Conservation (phyloP, 371 early-diverging fungal genomes). For the Mortierella sp. region DNA sequence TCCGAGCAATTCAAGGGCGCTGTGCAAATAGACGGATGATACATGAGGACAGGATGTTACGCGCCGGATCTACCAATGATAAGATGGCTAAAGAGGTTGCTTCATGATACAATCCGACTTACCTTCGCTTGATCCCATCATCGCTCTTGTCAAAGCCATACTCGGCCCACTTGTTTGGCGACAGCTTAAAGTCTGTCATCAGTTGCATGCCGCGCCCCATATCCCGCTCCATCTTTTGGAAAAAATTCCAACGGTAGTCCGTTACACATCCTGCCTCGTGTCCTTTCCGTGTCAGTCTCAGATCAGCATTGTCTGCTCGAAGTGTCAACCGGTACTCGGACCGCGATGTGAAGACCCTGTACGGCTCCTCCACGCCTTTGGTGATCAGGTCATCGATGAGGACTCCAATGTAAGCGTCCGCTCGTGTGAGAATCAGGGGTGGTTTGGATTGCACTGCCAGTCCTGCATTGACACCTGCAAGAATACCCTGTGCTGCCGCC, state of each 20-base stretch:
- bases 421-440: slow-evolving; percentile 77
- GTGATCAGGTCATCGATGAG: slow-evolving; percentile 87
- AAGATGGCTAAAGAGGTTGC: not conserved
- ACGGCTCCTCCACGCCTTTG: slow-evolving; percentile 88
- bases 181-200: slow-evolving; percentile 56
- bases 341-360: slow-evolving; percentile 86
- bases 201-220: slow-evolving; percentile 56
- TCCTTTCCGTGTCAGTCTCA: slow-evolving; percentile 75
- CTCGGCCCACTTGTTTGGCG: slow-evolving; percentile 65
- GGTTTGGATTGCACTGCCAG: slow-evolving; percentile 60
- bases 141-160: slow-evolving; percentile 59
- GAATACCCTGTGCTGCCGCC: slow-evolving; percentile 87
- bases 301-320: slow-evolving; percentile 86
- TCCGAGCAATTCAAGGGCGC: slow-evolving; percentile 66
- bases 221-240: slow-evolving; percentile 47
- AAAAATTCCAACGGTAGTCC: slow-evolving; percentile 60
- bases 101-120: slow-evolving; percentile 7
- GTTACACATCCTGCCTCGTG: slow-evolving; percentile 65
- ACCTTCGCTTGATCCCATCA: slow-evolving; percentile 68
- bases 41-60: too few species aligned
- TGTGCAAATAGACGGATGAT: slow-evolving; percentile 21
- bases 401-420: slow-evolving; percentile 89
- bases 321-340: slow-evolving; percentile 84
- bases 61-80: too few species aligned
- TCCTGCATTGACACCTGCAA: slow-evolving; percentile 90